Conservation (phyloP, 2,329 filamentous ascomycete genomes). For the Dothideomycetidae sp. region DNA sequence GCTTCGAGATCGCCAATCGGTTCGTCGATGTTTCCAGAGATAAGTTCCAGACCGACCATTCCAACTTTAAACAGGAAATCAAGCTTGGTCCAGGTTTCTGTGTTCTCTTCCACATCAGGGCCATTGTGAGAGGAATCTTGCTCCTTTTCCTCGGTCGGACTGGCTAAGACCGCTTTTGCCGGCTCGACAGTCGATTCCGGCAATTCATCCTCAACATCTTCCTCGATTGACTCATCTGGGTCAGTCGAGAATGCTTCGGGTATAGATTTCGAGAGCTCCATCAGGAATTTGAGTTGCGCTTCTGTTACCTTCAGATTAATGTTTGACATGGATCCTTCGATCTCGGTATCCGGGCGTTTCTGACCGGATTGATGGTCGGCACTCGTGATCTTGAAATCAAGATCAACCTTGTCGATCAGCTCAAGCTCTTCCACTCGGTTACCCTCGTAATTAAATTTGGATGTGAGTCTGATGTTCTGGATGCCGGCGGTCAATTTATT, state of each 20-base stretch:
- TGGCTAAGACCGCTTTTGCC: constrained; percentile 34
- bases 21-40: constrained; percentile 58
- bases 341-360: constrained; percentile 78
- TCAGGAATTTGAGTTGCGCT: constrained; percentile 74
- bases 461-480: constrained; percentile 80
- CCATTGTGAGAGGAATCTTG: constrained; percentile 16
- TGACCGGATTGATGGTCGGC: constrained; percentile 66
- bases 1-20: constrained; percentile 66
- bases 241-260: constrained; percentile 75
- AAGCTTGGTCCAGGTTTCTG: constrained; percentile 77
- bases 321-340: constrained; percentile 83
- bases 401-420: constrained; percentile 91
- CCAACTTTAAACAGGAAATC: constrained; percentile 83
- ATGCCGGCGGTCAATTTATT: constrained; percentile 89
- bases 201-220: constrained; percentile 62
- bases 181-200: constrained; percentile 40
- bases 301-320: constrained; percentile 83
- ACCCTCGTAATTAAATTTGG: constrained; percentile 67
- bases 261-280: constrained; percentile 77
- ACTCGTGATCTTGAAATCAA: constrained; percentile 85
- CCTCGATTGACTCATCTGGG: constrained; percentile 49
- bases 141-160: constrained; percentile 22
- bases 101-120: constrained; percentile 55
- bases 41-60: constrained; percentile 75
- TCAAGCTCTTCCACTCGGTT: constrained; percentile 71